These are phyloP conservation scores for Blastobotrys apis DNA, from an alignment of 1,139 yeast species.

Conservation along the genomic window DNA sequence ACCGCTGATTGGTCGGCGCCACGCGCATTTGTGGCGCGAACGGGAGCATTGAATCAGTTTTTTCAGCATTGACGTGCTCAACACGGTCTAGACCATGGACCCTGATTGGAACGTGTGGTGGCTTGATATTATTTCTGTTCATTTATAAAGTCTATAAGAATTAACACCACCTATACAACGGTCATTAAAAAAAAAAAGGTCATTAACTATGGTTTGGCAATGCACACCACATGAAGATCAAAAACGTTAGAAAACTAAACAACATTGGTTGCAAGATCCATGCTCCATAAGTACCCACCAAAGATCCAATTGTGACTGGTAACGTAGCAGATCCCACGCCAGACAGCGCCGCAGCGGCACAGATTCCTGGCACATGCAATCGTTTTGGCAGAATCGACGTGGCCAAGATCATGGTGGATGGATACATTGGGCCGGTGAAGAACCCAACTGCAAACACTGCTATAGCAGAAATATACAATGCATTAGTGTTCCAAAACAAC, in stretches of 20 bases:
- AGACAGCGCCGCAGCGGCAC: conserved; percentile 69
- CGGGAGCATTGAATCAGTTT: no score
- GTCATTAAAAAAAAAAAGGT: no score
- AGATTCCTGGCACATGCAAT: conserved; percentile 62
- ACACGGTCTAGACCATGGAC: no score
- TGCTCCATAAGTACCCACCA: conserved; percentile 33
- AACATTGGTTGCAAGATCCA: conserved; percentile 19
- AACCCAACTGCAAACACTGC: conserved; percentile 54
- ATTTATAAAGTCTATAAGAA: no score
- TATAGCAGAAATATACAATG: conserved; percentile 19
- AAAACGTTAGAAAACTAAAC: conserved; percentile 18
- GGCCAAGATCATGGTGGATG: conserved; percentile 66
- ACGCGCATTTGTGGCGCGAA: no score
- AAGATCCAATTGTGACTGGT: conserved; percentile 54
- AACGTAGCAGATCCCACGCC: conserved; percentile 74
- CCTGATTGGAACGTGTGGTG: no score
- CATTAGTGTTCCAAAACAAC: conserved; percentile 21
- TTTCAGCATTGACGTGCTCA: no score
- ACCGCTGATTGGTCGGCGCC: no score
- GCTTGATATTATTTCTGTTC: no score
- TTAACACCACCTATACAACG: no score
- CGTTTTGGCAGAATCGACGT: conserved; percentile 56
- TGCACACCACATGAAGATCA: conserved; percentile 18
- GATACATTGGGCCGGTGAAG: conserved; percentile 74
- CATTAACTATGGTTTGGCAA: no score